Conservation (phyloP, 345 rosid genomes). For the Gossypium turneri region DNA sequence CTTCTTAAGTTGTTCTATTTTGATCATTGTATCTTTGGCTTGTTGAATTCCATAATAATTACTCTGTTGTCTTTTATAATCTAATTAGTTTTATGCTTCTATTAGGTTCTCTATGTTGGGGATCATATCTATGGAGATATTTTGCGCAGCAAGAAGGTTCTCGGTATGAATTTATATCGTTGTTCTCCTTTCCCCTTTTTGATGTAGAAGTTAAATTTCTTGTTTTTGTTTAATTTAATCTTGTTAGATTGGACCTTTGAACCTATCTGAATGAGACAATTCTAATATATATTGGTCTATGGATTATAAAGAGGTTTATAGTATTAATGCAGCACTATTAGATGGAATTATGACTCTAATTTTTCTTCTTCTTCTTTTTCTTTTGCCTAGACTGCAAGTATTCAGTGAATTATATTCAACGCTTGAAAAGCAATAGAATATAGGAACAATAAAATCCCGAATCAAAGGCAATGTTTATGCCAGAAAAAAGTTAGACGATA, state of each 20-base stretch:
- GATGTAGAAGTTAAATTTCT: neutral
- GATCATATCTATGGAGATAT: slow-evolving; percentile 99
- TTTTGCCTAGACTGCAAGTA: neutral
- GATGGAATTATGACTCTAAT: neutral
- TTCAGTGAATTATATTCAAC: neutral
- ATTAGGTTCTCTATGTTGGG: slow-evolving; percentile 91
- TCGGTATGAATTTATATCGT: slow-evolving; percentile 48
- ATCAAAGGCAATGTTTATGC: neutral
- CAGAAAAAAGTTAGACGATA: neutral
- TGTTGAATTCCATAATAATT: neutral
- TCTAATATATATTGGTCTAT: neutral
- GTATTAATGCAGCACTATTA: neutral
- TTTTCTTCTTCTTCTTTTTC: neutral
- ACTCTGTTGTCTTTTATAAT: neutral
- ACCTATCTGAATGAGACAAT: neutral
- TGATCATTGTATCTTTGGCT: neutral
- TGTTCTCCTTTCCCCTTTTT: neutral
- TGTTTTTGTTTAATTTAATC: neutral
- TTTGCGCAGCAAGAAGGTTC: slow-evolving; percentile 90
- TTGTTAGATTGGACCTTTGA: neutral
- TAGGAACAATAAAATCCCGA: neutral
- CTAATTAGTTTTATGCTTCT: slow-evolving; percentile 18
- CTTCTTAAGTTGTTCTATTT: slow-evolving; percentile 11
- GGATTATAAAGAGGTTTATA: neutral
- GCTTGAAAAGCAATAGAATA: neutral